A percentile compares a stretch with the other conserved stretches of the same genome.
phyloP scores from a whole-genome alignment of 129 eudicot genomes.

The Chrysanthemum lavandulifolium region DNA sequence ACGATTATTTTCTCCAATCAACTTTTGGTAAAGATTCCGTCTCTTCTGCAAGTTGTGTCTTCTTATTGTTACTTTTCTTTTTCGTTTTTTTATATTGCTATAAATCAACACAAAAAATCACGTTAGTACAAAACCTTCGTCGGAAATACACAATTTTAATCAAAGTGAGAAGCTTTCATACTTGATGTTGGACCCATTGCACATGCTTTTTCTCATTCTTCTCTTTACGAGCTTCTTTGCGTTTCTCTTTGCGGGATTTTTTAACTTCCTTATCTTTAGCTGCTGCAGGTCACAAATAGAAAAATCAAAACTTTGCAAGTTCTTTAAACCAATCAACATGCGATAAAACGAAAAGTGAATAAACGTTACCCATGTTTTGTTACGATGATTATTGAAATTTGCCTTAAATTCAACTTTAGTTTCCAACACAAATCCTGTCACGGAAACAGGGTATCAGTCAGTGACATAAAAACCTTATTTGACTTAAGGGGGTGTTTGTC shows the following conservation, averaged over 20 bases:
- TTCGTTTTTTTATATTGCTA: slow-evolving; percentile 42
- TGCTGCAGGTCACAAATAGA: slow-evolving; percentile 11
- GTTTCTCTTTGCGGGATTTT: slow-evolving; percentile 54
- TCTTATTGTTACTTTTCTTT: slow-evolving; percentile 19
- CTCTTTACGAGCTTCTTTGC: slow-evolving; percentile 68
- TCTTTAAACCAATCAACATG: not conserved
- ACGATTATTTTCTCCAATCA: slow-evolving; percentile 23
- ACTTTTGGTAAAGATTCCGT: not conserved
- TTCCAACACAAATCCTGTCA: no score
- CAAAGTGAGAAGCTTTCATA: slow-evolving; percentile 21
- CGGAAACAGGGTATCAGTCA: no score
- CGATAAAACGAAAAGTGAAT: not conserved
- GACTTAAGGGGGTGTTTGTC: no score
- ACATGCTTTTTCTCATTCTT: slow-evolving; percentile 60
- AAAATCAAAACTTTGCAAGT: not conserved
- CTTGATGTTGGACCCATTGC: slow-evolving; percentile 62
- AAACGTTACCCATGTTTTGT: slow-evolving; percentile 15
- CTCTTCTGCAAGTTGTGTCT: slow-evolving; percentile 23
- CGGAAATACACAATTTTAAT: not conserved
- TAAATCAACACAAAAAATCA: slow-evolving; percentile 7
- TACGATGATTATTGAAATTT: no score
- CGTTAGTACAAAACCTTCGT: not conserved
- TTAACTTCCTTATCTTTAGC: slow-evolving; percentile 32
- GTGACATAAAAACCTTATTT: no score
- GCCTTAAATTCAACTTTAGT: no score